A percentile compares a stretch with the other conserved stretches of the same genome.
Evolutionary conservation across 192 early-diverging fungal genomes (phyloP).

Genomic region (Rhizophagus prolifer): DNA sequence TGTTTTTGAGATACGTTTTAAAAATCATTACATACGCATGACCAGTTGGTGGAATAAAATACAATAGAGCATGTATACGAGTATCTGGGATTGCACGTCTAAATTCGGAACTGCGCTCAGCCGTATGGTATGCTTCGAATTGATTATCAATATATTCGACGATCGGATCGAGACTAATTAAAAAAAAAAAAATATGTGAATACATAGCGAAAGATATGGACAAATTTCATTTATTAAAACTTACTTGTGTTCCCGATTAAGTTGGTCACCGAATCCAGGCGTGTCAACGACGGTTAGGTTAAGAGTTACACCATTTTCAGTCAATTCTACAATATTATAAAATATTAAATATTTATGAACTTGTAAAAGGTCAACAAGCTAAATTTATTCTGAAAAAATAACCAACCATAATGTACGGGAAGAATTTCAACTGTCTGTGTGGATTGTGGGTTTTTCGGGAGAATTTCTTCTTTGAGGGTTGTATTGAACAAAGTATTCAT

Average conservation of each 20-base stretch:
- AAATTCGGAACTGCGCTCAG: conserved; percentile 73
- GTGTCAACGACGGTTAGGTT: conserved; percentile 91
- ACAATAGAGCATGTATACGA: conserved; percentile 92
- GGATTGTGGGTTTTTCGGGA: conserved; percentile 47
- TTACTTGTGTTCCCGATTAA: conserved; percentile 78
- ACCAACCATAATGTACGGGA: conserved; percentile 74
- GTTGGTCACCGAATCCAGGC: conserved; percentile 84
- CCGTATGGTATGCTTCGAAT: conserved; percentile 84
- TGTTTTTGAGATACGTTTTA: background rate
- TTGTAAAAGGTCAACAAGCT: no score
- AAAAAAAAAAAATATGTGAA: background rate
- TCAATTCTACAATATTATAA: conserved; percentile 65
- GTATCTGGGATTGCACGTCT: conserved; percentile 82
- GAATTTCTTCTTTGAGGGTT: conserved; percentile 80
- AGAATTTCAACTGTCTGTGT: conserved; percentile 89
- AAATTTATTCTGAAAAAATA: background rate
- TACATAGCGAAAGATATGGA: background rate
- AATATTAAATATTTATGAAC: conserved; percentile 4
- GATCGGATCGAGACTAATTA: conserved; percentile 81
- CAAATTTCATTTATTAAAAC: background rate
- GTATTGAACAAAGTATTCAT: conserved; percentile 98
- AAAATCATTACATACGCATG: conserved; percentile 63
- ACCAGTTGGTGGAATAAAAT: conserved; percentile 96
- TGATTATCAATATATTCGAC: conserved; percentile 97
- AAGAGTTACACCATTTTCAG: conserved; percentile 87